A percentile compares a stretch with the other conserved stretches of the same genome.
phyloP scores from a whole-genome alignment of 2,329 filamentous ascomycete genomes.

The Cercospora zeina region DNA sequence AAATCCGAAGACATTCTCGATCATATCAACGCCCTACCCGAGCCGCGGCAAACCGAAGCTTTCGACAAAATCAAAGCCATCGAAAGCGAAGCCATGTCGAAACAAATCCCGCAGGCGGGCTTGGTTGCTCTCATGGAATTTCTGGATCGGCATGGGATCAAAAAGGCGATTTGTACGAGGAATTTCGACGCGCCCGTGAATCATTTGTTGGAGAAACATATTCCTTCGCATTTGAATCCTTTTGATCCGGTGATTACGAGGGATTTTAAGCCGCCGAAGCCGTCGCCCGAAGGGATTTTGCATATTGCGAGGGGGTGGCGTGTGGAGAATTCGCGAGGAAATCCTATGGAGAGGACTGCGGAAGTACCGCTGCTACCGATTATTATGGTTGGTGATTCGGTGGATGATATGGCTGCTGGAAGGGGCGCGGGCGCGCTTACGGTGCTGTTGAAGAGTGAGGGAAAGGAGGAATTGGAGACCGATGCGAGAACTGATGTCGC shows the following conservation, averaged over 20 bases:
- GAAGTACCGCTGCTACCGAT: constrained; percentile 35
- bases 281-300: constrained; percentile 81
- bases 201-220: constrained; percentile 73
- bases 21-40: constrained; percentile 75
- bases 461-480: constrained; percentile 41
- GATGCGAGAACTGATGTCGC: constrained; percentile 41
- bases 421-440: constrained; percentile 81
- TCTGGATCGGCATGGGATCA: constrained; percentile 65
- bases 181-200: constrained; percentile 83
- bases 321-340: constrained; percentile 45
- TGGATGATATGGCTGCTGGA: constrained; percentile 92
- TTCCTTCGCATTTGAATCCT: constrained; percentile 56
- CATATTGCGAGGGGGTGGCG: constrained; percentile 81
- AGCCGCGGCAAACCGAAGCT: constrained; percentile 57
- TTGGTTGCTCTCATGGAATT: constrained; percentile 77
- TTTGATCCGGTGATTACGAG: constrained; percentile 83
- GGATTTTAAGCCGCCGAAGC: constrained; percentile 81
- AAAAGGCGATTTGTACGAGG: constrained; percentile 86
- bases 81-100: constrained; percentile 76
- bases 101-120: constrained; percentile 79
- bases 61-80: constrained; percentile 74
- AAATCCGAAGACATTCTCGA: constrained; percentile 80
- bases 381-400: constrained; percentile 62
- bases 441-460: constrained; percentile 63
- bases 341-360: constrained; percentile 24